Evolutionary conservation across 2,329 filamentous ascomycete species (phyloP), one percentile per base, ranked within the genome.

Genomic region (Teratosphaeria viscida): DNA sequence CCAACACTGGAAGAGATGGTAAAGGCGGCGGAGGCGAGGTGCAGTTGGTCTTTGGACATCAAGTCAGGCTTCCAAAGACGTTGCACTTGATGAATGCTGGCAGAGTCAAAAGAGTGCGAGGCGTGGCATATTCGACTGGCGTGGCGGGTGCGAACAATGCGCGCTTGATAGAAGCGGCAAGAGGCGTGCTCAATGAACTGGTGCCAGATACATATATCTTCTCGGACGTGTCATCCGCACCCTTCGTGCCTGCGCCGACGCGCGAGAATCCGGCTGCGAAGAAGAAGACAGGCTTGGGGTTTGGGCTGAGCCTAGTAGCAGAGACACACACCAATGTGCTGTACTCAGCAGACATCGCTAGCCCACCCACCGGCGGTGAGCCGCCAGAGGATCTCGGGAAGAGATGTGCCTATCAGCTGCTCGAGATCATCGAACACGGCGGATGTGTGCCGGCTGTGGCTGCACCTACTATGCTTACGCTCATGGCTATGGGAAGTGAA

Each of bases 401-500:
- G 74, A 83, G 85, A 68, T 95, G 90, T 72, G 94, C 94, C 16
- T 90, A 89, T 71, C 92, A 96, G 74, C 77, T 99, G 56, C 78
- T 99, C 12, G 92, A 97, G 74, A 82, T 85, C 26, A 87, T 97
- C 62, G 83, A 83, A 57, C 83, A 86, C 66, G 92, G 92, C 11
- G 94, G 94, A 1, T 96, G 90, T 71, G 88, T 89, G 2, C 87
- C 85, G 57, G 80, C 79, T 14, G 81, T 87, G 2, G 88, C 90
- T 2, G 85, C 86, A 5, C 79, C 84, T 2, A 92, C 87, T 0
- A 81, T 96, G 64, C 74, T 99, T 57, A 89, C 86, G 19, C 79
- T 99, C 63, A 99, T 99, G 94, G 90, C 92, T 37, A 97, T 99
- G 94, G 94, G 94, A 0, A 90, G 88, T 0, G 94, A 97, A 72